Percentiles rank a stretch among this genome's conserved stretches.
These are phyloP conservation scores for Babesia gibsoni DNA, from an alignment of 169 alveolate genomes.

Conservation along the genomic window DNA sequence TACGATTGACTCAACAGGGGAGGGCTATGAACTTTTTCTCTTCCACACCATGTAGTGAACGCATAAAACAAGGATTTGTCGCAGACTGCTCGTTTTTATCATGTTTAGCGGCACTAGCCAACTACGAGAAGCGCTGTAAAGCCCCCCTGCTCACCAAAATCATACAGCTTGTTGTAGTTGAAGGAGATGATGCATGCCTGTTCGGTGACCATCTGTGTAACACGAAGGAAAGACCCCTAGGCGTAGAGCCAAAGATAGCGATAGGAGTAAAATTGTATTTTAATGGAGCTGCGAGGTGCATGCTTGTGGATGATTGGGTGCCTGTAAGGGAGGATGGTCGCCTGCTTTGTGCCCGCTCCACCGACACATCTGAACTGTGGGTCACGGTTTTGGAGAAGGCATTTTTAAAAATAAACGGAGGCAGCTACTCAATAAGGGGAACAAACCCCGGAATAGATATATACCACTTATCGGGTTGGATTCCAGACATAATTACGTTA, in stretches of 20 bases:
- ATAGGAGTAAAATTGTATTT: conserved; percentile 83
- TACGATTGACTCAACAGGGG: conserved; percentile 66
- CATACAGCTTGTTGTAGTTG: neutral
- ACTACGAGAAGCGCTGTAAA: conserved; percentile 77
- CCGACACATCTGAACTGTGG: conserved; percentile 83
- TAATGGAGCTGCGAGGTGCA: conserved; percentile 88
- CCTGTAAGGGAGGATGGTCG: conserved; percentile 78
- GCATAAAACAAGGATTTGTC: conserved; percentile 87
- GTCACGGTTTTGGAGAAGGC: conserved; percentile 91
- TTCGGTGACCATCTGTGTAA: conserved; percentile 11
- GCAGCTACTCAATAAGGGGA: conserved; percentile 87
- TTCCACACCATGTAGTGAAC: conserved; percentile 60
- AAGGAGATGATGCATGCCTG: conserved; percentile 52
- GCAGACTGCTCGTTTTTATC: conserved; percentile 92
- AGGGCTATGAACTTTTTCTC: conserved; percentile 58
- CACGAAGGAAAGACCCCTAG: conserved; percentile 57
- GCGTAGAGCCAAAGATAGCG: conserved; percentile 67
- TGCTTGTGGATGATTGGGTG: conserved; percentile 87
- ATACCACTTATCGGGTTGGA: conserved; percentile 90
- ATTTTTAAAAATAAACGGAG: conserved; percentile 86
- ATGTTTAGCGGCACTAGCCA: conserved; percentile 85
- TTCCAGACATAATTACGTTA: conserved; percentile 77
- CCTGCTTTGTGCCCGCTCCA: conserved; percentile 85
- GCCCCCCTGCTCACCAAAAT: conserved; percentile 70
- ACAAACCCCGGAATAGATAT: conserved; percentile 91